A percentile compares a stretch with the other conserved stretches of the same genome.
Evolutionary conservation across 148 eudicot genomes (phyloP).

Genomic region (Chenopodium album): DNA sequence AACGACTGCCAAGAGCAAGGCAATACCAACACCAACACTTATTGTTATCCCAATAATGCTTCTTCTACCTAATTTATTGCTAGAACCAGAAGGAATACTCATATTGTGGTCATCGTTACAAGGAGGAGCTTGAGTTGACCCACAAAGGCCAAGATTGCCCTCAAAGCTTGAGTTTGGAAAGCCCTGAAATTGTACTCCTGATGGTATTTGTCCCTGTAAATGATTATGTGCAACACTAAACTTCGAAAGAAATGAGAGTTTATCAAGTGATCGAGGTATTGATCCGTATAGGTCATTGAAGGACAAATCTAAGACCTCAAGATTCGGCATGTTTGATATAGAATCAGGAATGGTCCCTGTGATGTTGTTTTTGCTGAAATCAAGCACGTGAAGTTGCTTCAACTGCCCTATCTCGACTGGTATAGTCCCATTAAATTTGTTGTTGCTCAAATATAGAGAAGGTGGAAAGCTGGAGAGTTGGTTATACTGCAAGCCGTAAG

Average conservation of each 20-base stretch:
- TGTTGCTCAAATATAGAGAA: conserved; percentile 62
- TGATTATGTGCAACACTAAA: conserved; percentile 81
- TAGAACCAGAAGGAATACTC: conserved; percentile 29
- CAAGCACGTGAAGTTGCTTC: conserved; percentile 78
- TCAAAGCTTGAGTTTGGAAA: conserved; percentile 82
- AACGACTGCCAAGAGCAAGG: conserved; percentile 53
- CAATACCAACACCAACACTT: conserved; percentile 58
- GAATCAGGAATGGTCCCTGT: conserved; percentile 72
- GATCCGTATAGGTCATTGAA: conserved; percentile 64
- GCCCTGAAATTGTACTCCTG: conserved; percentile 63
- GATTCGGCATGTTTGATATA: conserved; percentile 59
- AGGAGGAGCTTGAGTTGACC: conserved; percentile 46
- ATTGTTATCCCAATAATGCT: conserved; percentile 62
- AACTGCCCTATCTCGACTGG: conserved; percentile 61
- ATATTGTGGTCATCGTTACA: conserved; percentile 28
- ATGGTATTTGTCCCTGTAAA: conserved; percentile 66
- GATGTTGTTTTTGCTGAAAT: conserved; percentile 71
- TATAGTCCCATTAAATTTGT: conserved; percentile 61
- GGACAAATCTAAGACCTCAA: conserved; percentile 75
- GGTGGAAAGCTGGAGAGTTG: conserved; percentile 89
- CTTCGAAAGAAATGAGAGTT: conserved; percentile 74
- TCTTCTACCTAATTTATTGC: conserved; percentile 37
- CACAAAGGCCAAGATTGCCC: conserved; percentile 84
- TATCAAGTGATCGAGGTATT: conserved; percentile 62
- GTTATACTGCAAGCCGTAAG: conserved; percentile 68